Percentiles rank a stretch among this genome's conserved stretches.
These are phyloP conservation scores for Candida sanyiensis DNA, from an alignment of 805 yeast species.

Conservation along the genomic window DNA sequence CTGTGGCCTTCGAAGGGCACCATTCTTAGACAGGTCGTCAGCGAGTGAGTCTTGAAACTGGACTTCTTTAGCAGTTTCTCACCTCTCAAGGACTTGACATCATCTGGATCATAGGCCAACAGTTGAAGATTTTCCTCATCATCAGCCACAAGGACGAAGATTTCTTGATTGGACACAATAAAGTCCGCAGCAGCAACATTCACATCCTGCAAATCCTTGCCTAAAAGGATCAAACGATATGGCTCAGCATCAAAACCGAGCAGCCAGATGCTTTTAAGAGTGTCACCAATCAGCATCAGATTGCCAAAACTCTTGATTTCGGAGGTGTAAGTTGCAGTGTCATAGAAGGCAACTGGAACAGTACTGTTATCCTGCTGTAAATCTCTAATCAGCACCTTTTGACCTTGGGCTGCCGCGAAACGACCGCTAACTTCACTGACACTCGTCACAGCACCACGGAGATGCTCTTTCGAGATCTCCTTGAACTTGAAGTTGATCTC, in stretches of 20 bases:
- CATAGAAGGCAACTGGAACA: constrained; percentile 90
- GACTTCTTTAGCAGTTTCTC: constrained; percentile 65
- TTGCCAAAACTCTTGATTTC: constrained; percentile 83
- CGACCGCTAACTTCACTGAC: constrained; percentile 79
- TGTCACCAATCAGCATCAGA: constrained; percentile 74
- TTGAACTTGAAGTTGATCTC: constrained; percentile 77
- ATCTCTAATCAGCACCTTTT: constrained; percentile 68
- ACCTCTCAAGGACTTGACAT: constrained; percentile 76
- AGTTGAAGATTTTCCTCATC: constrained; percentile 60
- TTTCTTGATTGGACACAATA: constrained; percentile 60
- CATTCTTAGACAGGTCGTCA: constrained; percentile 48
- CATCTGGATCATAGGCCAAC: constrained; percentile 88
- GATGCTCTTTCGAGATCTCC: constrained; percentile 62
- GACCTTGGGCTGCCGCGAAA: constrained; percentile 81
- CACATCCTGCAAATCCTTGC: constrained; percentile 62
- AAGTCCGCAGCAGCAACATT: constrained; percentile 75
- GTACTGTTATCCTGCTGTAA: constrained; percentile 80
- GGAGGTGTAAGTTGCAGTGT: constrained; percentile 71
- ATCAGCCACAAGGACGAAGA: constrained; percentile 66
- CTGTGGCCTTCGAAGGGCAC: constrained; percentile 34
- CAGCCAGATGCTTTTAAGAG: constrained; percentile 68
- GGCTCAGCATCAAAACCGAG: constrained; percentile 96
- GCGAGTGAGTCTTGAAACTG: constrained; percentile 62
- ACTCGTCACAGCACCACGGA: constrained; percentile 79
- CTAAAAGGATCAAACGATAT: constrained; percentile 71